A percentile compares a stretch with the other conserved stretches of the same genome.
These are phyloP conservation scores for Acidiella bohemica DNA, from an alignment of 495 filamentous ascomycete genomes.

Conservation along the genomic window DNA sequence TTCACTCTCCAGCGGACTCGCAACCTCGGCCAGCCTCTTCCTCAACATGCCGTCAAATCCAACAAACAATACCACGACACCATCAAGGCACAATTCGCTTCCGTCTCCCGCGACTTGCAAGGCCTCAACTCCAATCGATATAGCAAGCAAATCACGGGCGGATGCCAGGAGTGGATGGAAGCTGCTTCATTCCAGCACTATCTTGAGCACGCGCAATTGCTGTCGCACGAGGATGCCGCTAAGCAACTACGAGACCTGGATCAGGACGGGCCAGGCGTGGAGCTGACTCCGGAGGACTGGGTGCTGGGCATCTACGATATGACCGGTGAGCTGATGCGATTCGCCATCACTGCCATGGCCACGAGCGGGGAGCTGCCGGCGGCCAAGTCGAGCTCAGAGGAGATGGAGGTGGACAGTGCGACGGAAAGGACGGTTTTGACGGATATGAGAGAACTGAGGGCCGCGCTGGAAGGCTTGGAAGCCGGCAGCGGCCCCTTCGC, in stretches of 20 bases:
- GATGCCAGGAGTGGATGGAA: constrained; percentile 87
- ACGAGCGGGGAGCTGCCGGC: constrained; percentile 38
- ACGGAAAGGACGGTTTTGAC: constrained; percentile 45
- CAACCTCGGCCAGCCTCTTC: constrained; percentile 47
- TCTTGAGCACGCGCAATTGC: constrained; percentile 58
- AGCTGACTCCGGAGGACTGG: constrained; percentile 67
- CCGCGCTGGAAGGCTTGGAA: constrained; percentile 57
- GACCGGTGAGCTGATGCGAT: constrained; percentile 89
- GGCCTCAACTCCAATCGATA: constrained; percentile 66
- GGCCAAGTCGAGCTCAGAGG: background rate
- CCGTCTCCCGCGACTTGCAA: constrained; percentile 58
- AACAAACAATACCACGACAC: constrained; percentile 47
- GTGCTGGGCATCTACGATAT: constrained; percentile 85
- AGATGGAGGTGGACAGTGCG: constrained; percentile 20
- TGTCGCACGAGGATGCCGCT: constrained; percentile 48
- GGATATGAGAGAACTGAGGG: constrained; percentile 62
- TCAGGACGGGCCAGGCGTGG: constrained; percentile 29
- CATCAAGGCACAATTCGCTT: constrained; percentile 54
- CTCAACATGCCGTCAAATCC: constrained; percentile 49
- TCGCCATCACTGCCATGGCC: constrained; percentile 71
- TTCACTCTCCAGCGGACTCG: constrained; percentile 84
- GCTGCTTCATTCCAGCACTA: constrained; percentile 79
- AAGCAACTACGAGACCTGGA: constrained; percentile 29
- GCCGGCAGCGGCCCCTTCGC: constrained; percentile 34
- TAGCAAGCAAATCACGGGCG: constrained; percentile 55